A percentile compares a stretch with the other conserved stretches of the same genome.
Evolutionary conservation across 202 grass and related monocot genomes (phyloP).

Genomic region (Carex arenaria): DNA sequence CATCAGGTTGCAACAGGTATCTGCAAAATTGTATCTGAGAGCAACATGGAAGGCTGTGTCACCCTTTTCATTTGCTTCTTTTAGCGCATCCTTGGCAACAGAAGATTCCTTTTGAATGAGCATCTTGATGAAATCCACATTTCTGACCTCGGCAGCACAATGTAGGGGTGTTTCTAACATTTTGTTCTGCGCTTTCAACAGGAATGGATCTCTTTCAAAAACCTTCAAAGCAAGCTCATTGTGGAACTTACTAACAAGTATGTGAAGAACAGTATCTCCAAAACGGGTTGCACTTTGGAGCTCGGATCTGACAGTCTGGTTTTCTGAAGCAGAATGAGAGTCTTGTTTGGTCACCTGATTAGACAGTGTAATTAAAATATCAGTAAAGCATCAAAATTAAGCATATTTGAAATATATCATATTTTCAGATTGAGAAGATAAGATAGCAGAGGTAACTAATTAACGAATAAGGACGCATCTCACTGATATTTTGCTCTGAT

Average conservation of each 20-base stretch:
- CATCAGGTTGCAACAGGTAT: too few species aligned
- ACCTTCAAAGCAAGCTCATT: background rate
- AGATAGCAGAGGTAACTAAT: too few species aligned
- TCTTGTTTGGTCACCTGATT: background rate
- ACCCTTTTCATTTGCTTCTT: too few species aligned
- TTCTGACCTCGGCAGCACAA: too few species aligned
- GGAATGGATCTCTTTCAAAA: background rate
- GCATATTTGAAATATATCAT: too few species aligned
- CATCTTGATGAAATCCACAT: accelerated
- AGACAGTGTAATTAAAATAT: background rate
- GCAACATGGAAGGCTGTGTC: too few species aligned
- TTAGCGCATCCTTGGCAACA: background rate
- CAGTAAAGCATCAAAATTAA: background rate
- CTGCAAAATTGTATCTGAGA: too few species aligned
- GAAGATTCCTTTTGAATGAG: too few species aligned
- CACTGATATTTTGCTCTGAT: too few species aligned
- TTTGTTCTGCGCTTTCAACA: conserved; percentile 9
- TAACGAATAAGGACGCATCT: too few species aligned
- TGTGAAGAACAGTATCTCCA: conserved; percentile 35
- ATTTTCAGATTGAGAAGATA: too few species aligned
- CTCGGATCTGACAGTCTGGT: background rate
- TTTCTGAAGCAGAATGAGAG: background rate
- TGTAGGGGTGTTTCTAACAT: conserved; percentile 44
- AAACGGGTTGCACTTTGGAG: background rate
- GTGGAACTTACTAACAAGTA: conserved; percentile 24